A percentile compares a stretch with the other conserved stretches of the same genome.
These are phyloP conservation scores for Emiliania huxleyi DNA, from an alignment of 78 protist genomes.

Conservation along the genomic window DNA sequence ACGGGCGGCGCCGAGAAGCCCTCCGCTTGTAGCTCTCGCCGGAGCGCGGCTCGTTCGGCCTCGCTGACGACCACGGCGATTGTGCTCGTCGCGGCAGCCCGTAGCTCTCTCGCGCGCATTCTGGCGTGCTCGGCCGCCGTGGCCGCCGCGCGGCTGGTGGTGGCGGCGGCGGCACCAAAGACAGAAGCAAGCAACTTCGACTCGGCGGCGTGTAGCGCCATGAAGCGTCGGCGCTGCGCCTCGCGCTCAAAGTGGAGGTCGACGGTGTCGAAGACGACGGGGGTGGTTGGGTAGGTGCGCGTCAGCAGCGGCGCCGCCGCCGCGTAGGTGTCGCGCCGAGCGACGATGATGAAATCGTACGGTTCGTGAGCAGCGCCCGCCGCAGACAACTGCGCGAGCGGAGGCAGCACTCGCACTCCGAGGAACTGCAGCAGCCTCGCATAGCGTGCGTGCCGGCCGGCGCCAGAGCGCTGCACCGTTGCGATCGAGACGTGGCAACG, in stretches of 20 bases:
- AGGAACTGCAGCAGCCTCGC: neutral
- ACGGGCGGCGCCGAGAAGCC: neutral
- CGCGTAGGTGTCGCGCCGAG: neutral
- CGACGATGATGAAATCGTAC: neutral
- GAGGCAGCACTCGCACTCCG: neutral
- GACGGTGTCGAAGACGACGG: neutral
- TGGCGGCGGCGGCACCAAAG: neutral
- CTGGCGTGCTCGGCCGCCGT: neutral
- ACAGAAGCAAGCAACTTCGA: neutral
- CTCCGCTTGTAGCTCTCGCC: neutral
- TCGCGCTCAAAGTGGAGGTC: neutral
- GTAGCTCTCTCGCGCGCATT: neutral
- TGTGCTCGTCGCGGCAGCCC: neutral
- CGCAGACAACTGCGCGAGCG: neutral
- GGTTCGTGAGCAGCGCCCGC: neutral
- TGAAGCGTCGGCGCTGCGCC: neutral
- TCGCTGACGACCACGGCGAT: neutral
- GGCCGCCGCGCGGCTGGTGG: neutral
- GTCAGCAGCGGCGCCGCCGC: neutral
- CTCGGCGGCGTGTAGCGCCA: neutral
- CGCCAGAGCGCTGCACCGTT: neutral
- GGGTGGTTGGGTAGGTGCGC: neutral
- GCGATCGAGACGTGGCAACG: neutral
- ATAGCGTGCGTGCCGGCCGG: neutral
- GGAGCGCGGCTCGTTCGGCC: neutral